Conservation (phyloP, 805 yeast genomes). For the Monosporozyma servazzii region DNA sequence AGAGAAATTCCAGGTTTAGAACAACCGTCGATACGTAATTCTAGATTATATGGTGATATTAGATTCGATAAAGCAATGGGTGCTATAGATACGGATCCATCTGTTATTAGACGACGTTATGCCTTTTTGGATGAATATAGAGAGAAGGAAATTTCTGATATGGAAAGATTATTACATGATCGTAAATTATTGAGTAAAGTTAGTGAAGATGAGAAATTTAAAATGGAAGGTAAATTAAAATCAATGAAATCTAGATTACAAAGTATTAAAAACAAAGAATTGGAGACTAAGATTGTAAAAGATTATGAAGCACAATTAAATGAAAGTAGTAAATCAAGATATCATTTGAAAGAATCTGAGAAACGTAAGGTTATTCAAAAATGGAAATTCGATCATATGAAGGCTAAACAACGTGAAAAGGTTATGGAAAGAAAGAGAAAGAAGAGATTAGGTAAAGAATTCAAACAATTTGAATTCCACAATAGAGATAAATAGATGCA, state of each 20-base stretch:
- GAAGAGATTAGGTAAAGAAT: conserved; percentile 76
- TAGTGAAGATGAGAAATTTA: conserved; percentile 39
- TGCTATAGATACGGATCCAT: conserved; percentile 57
- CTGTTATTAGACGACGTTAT: conserved; percentile 64
- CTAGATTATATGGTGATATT: conserved; percentile 60
- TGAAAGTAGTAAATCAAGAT: conserved; percentile 43
- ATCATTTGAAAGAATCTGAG: conserved; percentile 59
- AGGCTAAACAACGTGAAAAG: conserved; percentile 62
- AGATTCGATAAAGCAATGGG: conserved; percentile 89
- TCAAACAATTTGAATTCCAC: conserved; percentile 42
- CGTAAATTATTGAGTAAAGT: conserved; percentile 35
- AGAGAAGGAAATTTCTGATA: conserved; percentile 54
- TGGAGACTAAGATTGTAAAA: conserved; percentile 55
- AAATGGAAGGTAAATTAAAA: conserved; percentile 47
- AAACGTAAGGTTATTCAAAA: conserved; percentile 65
- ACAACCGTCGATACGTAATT: conserved; percentile 29
- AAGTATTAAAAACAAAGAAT: conserved; percentile 61
- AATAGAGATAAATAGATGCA: background rate
- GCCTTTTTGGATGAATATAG: conserved; percentile 82
- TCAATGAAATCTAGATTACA: conserved; percentile 61
- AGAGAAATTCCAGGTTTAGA: conserved; percentile 68
- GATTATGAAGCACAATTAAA: conserved; percentile 48
- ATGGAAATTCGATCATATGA: conserved; percentile 71
- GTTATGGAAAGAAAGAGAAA: conserved; percentile 81
- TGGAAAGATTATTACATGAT: conserved; percentile 49